Conservation (phyloP, 2,329 filamentous ascomycete genomes). For the Cladosporium sp. region DNA sequence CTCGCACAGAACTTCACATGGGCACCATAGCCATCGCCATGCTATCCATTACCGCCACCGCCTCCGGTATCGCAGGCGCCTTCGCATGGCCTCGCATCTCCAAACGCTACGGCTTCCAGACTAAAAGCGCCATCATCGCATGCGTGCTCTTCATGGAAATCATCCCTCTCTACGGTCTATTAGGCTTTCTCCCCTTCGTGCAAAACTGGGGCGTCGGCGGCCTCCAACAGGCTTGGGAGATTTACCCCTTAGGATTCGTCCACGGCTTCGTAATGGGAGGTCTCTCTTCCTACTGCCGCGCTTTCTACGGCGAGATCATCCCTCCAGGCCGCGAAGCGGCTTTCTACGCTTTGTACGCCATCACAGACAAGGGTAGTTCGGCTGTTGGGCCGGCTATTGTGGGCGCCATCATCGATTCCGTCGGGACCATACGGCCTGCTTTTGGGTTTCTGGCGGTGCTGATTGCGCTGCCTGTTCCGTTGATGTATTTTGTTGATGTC, state of each 20-base stretch:
- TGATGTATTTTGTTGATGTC: slow-evolving; percentile 77
- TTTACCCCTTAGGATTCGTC: slow-evolving; percentile 79
- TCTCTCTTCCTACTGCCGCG: slow-evolving; percentile 80
- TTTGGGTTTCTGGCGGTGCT: slow-evolving; percentile 81
- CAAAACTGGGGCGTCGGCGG: slow-evolving; percentile 68
- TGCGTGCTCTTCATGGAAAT: slow-evolving; percentile 83
- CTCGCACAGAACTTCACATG: slow-evolving; percentile 87
- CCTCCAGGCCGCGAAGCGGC: slow-evolving; percentile 87
- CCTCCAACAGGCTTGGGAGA: slow-evolving; percentile 84
- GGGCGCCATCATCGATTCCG: slow-evolving; percentile 73
- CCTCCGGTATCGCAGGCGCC: slow-evolving; percentile 76
- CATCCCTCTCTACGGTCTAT: slow-evolving; percentile 80
- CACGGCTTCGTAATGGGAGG: slow-evolving; percentile 89
- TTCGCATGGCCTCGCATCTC: slow-evolving; percentile 82
- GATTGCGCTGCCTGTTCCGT: slow-evolving; percentile 69
- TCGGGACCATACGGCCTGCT: slow-evolving; percentile 47
- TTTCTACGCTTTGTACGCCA: slow-evolving; percentile 90
- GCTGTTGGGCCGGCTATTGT: slow-evolving; percentile 89
- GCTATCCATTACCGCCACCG: slow-evolving; percentile 86
- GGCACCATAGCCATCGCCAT: slow-evolving; percentile 75
- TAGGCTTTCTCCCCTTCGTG: slow-evolving; percentile 77
- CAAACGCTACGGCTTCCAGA: slow-evolving; percentile 58
- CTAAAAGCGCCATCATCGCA: slow-evolving; percentile 77
- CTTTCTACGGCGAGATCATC: slow-evolving; percentile 83
- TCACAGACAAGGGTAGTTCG: slow-evolving; percentile 91